These are phyloP conservation scores for Fonsecaea erecta DNA, from an alignment of 2,329 filamentous ascomycete species.

Conservation along the genomic window DNA sequence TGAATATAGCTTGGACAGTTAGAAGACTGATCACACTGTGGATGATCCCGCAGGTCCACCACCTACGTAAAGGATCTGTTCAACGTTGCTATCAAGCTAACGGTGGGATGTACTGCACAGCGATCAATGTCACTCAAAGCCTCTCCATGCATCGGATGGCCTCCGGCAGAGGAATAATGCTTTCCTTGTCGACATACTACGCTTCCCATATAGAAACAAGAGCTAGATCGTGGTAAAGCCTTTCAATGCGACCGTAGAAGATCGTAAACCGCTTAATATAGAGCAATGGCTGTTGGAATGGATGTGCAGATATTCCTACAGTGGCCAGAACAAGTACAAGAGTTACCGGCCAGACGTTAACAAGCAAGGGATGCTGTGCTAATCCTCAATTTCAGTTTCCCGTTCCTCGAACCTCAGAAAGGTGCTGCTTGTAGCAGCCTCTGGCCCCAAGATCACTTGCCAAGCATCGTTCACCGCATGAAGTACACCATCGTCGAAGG, in stretches of 20 bases:
- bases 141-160: background rate
- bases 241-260: background rate
- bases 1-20: background rate
- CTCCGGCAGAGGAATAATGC: background rate
- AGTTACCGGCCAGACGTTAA: background rate
- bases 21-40: background rate
- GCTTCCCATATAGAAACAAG: background rate
- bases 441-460: conserved; percentile 63
- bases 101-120: background rate
- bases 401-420: conserved; percentile 57
- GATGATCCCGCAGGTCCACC: background rate
- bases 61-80: background rate
- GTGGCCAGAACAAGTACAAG: background rate
- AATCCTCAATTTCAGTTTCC: conserved; percentile 24
- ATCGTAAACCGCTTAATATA: background rate
- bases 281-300: background rate
- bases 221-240: background rate
- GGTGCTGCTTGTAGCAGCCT: conserved; percentile 53
- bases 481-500: conserved; percentile 74
- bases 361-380: background rate
- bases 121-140: background rate
- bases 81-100: background rate
- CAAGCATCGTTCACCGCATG: conserved; percentile 72
- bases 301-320: background rate
- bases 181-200: background rate